phyloP scores from a whole-genome alignment of 768 basidiomycete genomes.

The Cystofilobasidium ferigula region DNA sequence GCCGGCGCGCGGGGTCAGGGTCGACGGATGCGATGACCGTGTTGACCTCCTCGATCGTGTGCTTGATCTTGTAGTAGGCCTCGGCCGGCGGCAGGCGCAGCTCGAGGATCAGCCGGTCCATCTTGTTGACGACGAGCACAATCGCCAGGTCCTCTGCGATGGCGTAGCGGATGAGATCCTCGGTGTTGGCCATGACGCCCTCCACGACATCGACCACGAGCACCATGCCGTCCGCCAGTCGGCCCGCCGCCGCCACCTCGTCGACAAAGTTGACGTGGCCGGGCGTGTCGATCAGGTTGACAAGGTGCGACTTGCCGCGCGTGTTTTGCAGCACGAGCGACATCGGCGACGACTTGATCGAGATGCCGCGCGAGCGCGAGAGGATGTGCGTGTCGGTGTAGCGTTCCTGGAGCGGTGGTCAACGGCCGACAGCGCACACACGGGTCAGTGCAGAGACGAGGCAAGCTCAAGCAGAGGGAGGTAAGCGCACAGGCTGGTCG shows the following conservation, averaged over 20 bases:
- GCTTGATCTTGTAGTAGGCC: slow-evolving; percentile 97
- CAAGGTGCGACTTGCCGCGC: slow-evolving; percentile 77
- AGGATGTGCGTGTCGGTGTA: slow-evolving; percentile 94
- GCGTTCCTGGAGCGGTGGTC: slow-evolving; percentile 51
- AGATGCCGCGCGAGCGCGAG: slow-evolving; percentile 77
- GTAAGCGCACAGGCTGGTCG: slow-evolving; percentile 60
- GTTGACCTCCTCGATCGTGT: slow-evolving; percentile 97
- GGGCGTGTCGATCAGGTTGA: slow-evolving; percentile 92
- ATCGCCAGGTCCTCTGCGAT: slow-evolving; percentile 74
- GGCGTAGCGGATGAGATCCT: slow-evolving; percentile 75
- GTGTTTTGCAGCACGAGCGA: slow-evolving; percentile 77
- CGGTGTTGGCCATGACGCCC: slow-evolving; percentile 92
- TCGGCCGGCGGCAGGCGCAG: slow-evolving; percentile 88
- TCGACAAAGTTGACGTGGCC: slow-evolving; percentile 99
- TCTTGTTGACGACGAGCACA: slow-evolving; percentile 90
- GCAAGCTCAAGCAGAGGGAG: slow-evolving; percentile 7
- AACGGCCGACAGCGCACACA: neutral
- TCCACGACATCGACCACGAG: slow-evolving; percentile 97
- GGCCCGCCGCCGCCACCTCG: slow-evolving; percentile 78
- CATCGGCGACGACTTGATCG: slow-evolving; percentile 94
- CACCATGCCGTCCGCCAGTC: slow-evolving; percentile 79
- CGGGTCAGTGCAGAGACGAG: neutral
- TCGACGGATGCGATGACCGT: slow-evolving; percentile 74
- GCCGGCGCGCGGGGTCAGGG: slow-evolving; percentile 70
- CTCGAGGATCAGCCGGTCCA: slow-evolving; percentile 93